Conservation (phyloP, 106 monocot species). For the Gastrodia elata region DNA sequence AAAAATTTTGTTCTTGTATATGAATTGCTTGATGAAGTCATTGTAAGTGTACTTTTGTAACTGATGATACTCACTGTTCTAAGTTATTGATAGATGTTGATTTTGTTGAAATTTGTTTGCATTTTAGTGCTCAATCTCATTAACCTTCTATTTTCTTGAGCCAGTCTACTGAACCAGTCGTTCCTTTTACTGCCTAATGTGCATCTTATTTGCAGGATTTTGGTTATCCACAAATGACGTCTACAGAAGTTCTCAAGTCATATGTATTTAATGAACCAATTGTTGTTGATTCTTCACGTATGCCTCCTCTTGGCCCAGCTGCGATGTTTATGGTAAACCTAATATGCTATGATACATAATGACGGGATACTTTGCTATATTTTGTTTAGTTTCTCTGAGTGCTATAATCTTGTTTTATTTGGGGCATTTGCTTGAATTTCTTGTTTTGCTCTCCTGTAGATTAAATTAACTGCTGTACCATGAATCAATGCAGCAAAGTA, state of each 20-base stretch:
- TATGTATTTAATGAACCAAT: conserved; percentile 98
- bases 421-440: background rate
- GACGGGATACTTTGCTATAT: background rate
- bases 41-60: conserved; percentile 47
- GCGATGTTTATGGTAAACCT: conserved; percentile 93
- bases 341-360: background rate
- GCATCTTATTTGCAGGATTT: conserved; percentile 53
- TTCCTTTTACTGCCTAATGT: background rate
- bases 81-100: background rate
- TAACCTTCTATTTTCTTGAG: background rate
- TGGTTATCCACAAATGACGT: conserved; percentile 96
- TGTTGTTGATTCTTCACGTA: conserved; percentile 60
- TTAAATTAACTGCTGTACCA: background rate
- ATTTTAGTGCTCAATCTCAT: background rate
- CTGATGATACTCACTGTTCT: background rate
- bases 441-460: background rate
- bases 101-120: background rate
- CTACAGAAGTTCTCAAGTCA: conserved; percentile 91
- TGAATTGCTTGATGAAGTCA: conserved; percentile 97
- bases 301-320: conserved; percentile 90
- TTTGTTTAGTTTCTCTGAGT: background rate
- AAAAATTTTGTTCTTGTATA: conserved; percentile 98
- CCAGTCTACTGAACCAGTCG: background rate
- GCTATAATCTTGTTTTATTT: background rate
- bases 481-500: conserved; percentile 58